Percentiles rank a stretch among this genome's conserved stretches.
phyloP scores from a whole-genome alignment of 495 filamentous ascomycete genomes.

The Platismatia glauca region DNA sequence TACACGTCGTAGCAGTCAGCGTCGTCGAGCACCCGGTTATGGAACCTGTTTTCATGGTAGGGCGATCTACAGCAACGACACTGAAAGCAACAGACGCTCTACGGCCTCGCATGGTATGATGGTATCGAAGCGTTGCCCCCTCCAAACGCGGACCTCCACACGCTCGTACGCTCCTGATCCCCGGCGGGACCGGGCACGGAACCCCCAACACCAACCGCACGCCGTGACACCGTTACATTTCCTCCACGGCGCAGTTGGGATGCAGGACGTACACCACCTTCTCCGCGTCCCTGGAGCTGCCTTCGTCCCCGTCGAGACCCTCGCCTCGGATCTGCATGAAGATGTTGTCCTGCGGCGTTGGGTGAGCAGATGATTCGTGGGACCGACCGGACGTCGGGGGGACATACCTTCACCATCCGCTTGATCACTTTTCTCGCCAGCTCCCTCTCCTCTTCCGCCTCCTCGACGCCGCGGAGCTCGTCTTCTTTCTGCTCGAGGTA shows the following conservation, averaged over 20 bases:
- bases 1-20: too few species aligned
- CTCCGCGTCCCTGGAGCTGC: constrained; percentile 36
- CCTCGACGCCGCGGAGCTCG: constrained; percentile 71
- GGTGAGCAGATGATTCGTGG: not conserved
- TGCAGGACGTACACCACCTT: constrained; percentile 82
- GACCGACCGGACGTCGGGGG: not conserved
- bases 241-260: constrained; percentile 85
- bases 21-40: too few species aligned
- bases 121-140: not conserved
- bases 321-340: constrained; percentile 87
- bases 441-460: constrained; percentile 63
- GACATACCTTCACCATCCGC: constrained; percentile 88
- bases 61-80: too few species aligned
- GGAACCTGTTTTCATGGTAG: too few species aligned
- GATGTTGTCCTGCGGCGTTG: constrained; percentile 62
- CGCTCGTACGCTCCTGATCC: not conserved
- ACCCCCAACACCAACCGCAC: not conserved
- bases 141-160: not conserved
- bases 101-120: not conserved
- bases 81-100: not conserved
- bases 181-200: not conserved
- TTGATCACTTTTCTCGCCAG: constrained; percentile 83
- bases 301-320: constrained; percentile 53
- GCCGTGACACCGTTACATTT: constrained; percentile 30
- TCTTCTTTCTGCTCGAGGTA: constrained; percentile 90